A percentile compares a stretch with the other conserved stretches of the same genome.
Conservation (phyloP, 2,329 filamentous ascomycete genomes). For the Dactylellina drechsleri region DNA sequence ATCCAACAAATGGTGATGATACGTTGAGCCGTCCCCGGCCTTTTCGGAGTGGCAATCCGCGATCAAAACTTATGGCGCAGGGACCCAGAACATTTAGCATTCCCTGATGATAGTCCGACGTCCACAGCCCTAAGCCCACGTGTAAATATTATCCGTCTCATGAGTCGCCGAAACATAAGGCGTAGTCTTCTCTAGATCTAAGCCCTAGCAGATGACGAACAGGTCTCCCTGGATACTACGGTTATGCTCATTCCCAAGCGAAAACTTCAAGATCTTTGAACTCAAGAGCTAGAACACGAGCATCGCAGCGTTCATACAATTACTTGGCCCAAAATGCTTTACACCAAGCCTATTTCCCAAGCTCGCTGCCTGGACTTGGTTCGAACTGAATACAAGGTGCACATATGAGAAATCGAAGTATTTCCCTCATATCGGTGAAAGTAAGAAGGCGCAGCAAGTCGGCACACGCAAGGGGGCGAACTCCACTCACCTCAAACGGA, state of each 20-base stretch:
- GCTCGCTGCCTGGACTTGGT: no score
- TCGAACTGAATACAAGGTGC: no score
- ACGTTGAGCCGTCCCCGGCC: not conserved
- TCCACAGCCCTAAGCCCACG: not conserved
- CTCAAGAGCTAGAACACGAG: not conserved
- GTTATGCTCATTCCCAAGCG: conserved; percentile 51
- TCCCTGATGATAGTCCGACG: not conserved
- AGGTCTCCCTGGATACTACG: not conserved
- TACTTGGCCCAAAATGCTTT: no score
- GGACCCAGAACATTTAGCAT: not conserved
- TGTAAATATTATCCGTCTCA: not conserved
- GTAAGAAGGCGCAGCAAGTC: conserved; percentile 32
- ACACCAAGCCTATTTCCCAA: no score
- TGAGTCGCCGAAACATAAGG: no score
- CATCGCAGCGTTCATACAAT: not conserved
- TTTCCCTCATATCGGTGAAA: conserved; percentile 32
- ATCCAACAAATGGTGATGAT: no score
- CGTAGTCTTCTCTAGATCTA: no score
- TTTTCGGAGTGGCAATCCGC: conserved; percentile 10
- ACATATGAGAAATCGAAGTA: not conserved
- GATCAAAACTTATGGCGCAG: not conserved
- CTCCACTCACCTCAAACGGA: conserved; percentile 24
- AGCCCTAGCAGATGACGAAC: not conserved
- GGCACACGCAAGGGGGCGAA: conserved; percentile 26
- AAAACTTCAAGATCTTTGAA: not conserved